These are phyloP conservation scores for Durusdinium trenchii DNA, from an alignment of 73 alveolate genomes.

Conservation along the genomic window DNA sequence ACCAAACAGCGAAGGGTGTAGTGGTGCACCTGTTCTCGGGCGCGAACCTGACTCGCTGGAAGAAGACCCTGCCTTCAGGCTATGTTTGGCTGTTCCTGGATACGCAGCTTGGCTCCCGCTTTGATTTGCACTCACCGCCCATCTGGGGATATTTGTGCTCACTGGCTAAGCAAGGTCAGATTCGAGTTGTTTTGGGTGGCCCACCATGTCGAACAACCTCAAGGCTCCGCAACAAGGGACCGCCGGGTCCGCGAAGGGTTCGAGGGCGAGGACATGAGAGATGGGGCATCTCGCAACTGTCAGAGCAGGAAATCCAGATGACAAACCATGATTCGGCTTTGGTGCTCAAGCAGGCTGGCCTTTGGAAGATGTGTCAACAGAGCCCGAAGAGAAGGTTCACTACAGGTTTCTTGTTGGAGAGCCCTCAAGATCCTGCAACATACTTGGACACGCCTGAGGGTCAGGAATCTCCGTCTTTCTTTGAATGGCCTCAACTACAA, in stretches of 20 bases:
- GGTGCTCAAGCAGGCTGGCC: neutral
- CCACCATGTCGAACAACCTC: neutral
- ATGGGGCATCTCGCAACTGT: neutral
- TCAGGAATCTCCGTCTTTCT: neutral
- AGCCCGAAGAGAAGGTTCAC: neutral
- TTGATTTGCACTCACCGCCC: too few relatives aligned
- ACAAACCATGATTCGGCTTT: neutral
- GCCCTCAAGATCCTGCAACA: neutral
- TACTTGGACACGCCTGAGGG: neutral
- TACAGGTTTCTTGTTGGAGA: too few relatives aligned
- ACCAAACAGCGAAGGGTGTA: neutral
- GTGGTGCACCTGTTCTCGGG: neutral
- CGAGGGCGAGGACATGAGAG: neutral
- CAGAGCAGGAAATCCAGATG: neutral
- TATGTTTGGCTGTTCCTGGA: too few relatives aligned
- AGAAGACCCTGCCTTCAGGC: too few relatives aligned
- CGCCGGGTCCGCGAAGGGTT: neutral
- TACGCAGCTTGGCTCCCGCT: too few relatives aligned
- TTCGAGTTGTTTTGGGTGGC: neutral
- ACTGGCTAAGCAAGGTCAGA: neutral
- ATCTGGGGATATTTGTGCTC: neutral
- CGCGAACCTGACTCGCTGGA: too few relatives aligned
- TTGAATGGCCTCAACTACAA: neutral
- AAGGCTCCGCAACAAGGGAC: neutral
- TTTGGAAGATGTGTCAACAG: neutral